These are phyloP conservation scores for Nemophila menziesii DNA, from an alignment of 257 asterid genomes.

Conservation along the genomic window DNA sequence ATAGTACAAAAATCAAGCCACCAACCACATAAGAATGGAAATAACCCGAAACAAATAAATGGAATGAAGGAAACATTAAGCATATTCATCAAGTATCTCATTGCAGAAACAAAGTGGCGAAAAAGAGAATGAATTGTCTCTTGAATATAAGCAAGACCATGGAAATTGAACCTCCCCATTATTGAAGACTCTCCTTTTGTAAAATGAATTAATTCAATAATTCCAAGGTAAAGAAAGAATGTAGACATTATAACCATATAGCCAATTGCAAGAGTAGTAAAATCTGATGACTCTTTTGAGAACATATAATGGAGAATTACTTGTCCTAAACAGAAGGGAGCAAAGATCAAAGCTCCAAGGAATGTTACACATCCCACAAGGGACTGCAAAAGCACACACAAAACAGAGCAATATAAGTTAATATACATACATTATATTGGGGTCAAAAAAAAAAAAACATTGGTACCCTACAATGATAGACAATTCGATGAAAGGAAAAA, in stretches of 20 bases:
- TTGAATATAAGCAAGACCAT: conserved; percentile 83
- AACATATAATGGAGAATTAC: conserved; percentile 50
- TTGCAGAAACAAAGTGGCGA: conserved; percentile 88
- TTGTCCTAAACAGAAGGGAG: conserved; percentile 85
- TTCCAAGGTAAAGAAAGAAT: conserved; percentile 66
- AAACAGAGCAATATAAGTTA: conserved; percentile 5
- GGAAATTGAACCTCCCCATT: conserved; percentile 90
- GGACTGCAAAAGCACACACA: conserved; percentile 61
- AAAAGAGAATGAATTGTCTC: conserved; percentile 90
- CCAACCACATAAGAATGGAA: conserved; percentile 99
- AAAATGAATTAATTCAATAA: conserved; percentile 67
- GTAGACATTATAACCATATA: conserved; percentile 71
- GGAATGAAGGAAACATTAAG: conserved; percentile 92
- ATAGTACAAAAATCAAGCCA: conserved; percentile 97
- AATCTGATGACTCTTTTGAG: conserved; percentile 59
- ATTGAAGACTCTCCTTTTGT: conserved; percentile 90
- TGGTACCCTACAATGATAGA: conserved; percentile 69
- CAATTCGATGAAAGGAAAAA: conserved; percentile 89
- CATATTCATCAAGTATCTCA: conserved; percentile 97
- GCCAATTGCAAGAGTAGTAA: conserved; percentile 96
- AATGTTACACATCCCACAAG: conserved; percentile 97
- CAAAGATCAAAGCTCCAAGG: conserved; percentile 77
- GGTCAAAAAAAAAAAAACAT: background rate
- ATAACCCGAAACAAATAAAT: conserved; percentile 94
- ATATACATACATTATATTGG: background rate